Conservation (phyloP, 257 asterid genomes). For the Solanum sejunctum region DNA sequence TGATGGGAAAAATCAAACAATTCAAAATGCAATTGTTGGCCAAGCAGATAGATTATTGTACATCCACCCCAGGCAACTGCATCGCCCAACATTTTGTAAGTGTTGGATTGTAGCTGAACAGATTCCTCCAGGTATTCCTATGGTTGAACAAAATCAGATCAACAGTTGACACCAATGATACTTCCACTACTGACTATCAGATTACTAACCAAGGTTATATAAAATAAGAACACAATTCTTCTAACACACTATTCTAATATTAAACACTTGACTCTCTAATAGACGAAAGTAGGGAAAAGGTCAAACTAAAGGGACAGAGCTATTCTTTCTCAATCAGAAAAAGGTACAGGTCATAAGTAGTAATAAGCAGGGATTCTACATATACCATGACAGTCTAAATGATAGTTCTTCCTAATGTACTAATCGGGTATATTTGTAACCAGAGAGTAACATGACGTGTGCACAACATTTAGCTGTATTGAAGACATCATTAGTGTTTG, state of each 20-base stretch:
- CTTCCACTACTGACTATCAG: background rate
- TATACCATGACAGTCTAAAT: background rate
- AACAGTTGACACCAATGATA: background rate
- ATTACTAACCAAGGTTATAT: background rate
- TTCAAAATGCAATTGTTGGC: slow-evolving; percentile 90
- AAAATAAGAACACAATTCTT: background rate
- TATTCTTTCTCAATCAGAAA: background rate
- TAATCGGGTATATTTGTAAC: background rate
- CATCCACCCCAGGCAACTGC: slow-evolving; percentile 98
- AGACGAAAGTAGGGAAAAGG: background rate
- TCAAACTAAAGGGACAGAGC: background rate
- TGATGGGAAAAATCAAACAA: slow-evolving; percentile 93
- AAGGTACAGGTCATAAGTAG: background rate
- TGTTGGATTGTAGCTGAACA: slow-evolving; percentile 48
- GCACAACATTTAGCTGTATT: background rate
- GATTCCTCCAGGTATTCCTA: slow-evolving; percentile 83
- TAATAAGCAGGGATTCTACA: background rate
- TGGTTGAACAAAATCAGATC: background rate
- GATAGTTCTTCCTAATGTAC: background rate
- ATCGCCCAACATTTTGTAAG: slow-evolving; percentile 73
- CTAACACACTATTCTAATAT: background rate
- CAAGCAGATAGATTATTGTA: slow-evolving; percentile 83
- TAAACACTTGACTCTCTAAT: background rate
- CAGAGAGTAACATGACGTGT: background rate
- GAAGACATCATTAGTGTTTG: background rate